These are phyloP conservation scores for Dryas drummondii DNA, from an alignment of 306 rosid genomes.

Conservation along the genomic window DNA sequence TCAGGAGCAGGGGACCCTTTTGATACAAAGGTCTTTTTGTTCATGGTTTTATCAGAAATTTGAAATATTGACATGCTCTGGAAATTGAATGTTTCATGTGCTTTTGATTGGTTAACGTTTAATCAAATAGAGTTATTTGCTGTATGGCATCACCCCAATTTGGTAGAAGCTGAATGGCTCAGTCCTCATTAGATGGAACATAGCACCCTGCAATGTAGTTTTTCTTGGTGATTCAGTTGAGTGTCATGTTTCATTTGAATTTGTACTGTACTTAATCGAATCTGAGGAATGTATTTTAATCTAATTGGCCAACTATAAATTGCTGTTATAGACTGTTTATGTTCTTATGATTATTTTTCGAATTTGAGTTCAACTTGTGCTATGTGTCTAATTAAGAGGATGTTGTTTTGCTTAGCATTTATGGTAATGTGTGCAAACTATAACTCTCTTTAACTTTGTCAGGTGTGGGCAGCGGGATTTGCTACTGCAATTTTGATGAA, in stretches of 20 bases:
- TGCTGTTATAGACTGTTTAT: not conserved
- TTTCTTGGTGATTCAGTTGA: not conserved
- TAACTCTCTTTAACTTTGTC: constrained; percentile 11
- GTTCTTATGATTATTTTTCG: not conserved
- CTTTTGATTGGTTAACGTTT: not conserved
- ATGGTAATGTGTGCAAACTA: not conserved
- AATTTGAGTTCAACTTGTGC: not conserved
- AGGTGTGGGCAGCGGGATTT: constrained; percentile 99
- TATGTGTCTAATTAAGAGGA: not conserved
- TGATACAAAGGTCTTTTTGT: constrained; percentile 65
- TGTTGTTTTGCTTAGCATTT: not conserved
- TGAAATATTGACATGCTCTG: not conserved
- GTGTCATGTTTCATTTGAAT: not conserved
- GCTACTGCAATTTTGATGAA: constrained; percentile 75
- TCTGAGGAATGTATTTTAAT: not conserved
- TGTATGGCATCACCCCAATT: not conserved
- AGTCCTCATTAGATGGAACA: not conserved
- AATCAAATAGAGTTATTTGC: not conserved
- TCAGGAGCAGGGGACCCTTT: constrained; percentile 87
- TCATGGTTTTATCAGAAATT: not conserved
- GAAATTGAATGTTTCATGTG: not conserved
- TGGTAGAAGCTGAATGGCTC: not conserved
- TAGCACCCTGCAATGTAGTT: not conserved
- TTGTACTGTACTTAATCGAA: not conserved
- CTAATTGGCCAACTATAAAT: not conserved